A percentile compares a stretch with the other conserved stretches of the same genome.
These are phyloP conservation scores for Monilinia aucupariae DNA, from an alignment of 2,329 filamentous ascomycete species.

Conservation along the genomic window DNA sequence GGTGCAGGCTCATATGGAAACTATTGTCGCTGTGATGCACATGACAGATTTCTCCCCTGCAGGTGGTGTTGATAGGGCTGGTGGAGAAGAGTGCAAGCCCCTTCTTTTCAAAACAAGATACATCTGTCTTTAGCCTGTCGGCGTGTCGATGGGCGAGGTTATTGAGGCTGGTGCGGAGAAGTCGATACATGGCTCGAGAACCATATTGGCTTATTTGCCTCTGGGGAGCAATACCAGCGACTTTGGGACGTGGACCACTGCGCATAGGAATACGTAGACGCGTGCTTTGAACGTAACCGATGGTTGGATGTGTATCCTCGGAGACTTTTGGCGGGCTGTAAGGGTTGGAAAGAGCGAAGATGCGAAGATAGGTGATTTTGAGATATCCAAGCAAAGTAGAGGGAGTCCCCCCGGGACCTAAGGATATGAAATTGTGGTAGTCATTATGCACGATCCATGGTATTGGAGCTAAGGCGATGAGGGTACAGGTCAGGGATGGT, in stretches of 20 bases:
- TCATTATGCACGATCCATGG: constrained; percentile 56
- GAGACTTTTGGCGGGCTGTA: constrained; percentile 53
- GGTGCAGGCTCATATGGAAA: constrained; percentile 75
- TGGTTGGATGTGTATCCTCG: constrained; percentile 45
- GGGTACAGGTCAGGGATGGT: constrained; percentile 43
- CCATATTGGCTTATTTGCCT: constrained; percentile 68
- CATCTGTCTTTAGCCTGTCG: constrained; percentile 52
- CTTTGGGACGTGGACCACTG: constrained; percentile 56
- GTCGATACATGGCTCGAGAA: constrained; percentile 47
- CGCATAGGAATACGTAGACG: constrained; percentile 60
- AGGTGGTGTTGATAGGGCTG: constrained; percentile 61
- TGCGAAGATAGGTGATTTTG: constrained; percentile 63
- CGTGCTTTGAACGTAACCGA: constrained; percentile 48
- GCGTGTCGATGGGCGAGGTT: constrained; percentile 45
- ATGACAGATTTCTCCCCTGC: constrained; percentile 77
- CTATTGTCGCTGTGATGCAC: constrained; percentile 71
- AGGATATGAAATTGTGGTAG: constrained; percentile 68
- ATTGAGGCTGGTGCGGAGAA: constrained; percentile 49
- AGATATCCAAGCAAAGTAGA: constrained; percentile 68
- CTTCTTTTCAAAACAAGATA: constrained; percentile 77
- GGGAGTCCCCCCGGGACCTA: constrained; percentile 77
- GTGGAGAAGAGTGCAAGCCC: constrained; percentile 68
- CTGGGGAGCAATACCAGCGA: constrained; percentile 75
- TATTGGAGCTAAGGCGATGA: constrained; percentile 47
- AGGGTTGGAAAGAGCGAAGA: constrained; percentile 68